A percentile compares a stretch with the other conserved stretches of the same genome.
Evolutionary conservation across 2,329 filamentous ascomycete genomes (phyloP).

Genomic region (Pseudocercospora musae): DNA sequence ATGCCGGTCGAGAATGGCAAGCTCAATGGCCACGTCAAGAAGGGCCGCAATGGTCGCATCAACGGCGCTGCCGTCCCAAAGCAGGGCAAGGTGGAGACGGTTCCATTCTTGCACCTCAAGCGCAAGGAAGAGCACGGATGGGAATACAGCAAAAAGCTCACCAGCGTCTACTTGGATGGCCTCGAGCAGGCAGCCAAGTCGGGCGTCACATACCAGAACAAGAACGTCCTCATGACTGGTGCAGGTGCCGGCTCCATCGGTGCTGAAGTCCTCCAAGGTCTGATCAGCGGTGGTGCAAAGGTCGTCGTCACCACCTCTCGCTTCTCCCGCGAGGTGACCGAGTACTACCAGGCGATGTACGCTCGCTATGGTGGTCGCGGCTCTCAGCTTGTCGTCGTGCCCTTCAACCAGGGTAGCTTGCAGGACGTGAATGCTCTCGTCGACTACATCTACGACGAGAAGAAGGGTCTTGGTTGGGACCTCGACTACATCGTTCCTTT

Average conservation of each 20-base stretch:
- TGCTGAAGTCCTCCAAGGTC: slow-evolving; percentile 90
- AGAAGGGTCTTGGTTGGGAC: slow-evolving; percentile 97
- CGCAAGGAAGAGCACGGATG: slow-evolving; percentile 89
- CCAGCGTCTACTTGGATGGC: slow-evolving; percentile 85
- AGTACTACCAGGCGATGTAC: slow-evolving; percentile 99
- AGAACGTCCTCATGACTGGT: slow-evolving; percentile 97
- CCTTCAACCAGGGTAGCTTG: slow-evolving; percentile 98
- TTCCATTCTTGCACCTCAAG: slow-evolving; percentile 96
- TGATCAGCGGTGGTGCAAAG: slow-evolving; percentile 94
- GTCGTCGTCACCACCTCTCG: slow-evolving; percentile 95
- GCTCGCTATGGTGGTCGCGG: slow-evolving; percentile 88
- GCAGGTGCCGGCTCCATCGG: slow-evolving; percentile 97
- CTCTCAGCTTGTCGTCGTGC: slow-evolving; percentile 94
- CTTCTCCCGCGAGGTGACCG: slow-evolving; percentile 94
- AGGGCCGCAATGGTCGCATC: slow-evolving; percentile 48
- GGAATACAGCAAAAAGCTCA: slow-evolving; percentile 99
- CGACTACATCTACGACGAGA: slow-evolving; percentile 93
- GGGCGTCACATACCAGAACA: slow-evolving; percentile 88
- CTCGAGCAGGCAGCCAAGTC: slow-evolving; percentile 82
- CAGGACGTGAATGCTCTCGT: slow-evolving; percentile 93
- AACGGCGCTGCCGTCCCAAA: slow-evolving; percentile 55
- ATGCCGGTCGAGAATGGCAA: slow-evolving; percentile 82
- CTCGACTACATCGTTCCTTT: slow-evolving; percentile 95
- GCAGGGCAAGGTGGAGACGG: slow-evolving; percentile 88
- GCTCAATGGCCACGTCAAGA: slow-evolving; percentile 56